A percentile compares a stretch with the other conserved stretches of the same genome.
Evolutionary conservation across 371 early-diverging fungal species (phyloP).

Genomic region (Lichtheimia corymbifera): DNA sequence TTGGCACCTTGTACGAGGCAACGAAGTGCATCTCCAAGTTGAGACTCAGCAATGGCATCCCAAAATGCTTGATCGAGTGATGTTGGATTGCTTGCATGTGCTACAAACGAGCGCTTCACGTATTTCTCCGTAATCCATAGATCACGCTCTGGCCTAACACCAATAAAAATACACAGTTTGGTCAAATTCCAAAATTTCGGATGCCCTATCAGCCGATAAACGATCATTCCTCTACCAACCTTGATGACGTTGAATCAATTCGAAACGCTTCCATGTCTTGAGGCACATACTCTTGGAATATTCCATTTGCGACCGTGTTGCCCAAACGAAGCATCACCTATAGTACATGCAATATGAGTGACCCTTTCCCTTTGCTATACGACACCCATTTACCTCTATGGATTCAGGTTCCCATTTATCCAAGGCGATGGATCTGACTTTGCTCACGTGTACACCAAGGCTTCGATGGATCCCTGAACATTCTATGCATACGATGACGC

Average conservation of each 20-base stretch:
- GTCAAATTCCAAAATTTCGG: too few species aligned
- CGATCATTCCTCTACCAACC: conserved; percentile 17
- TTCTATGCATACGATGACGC: conserved; percentile 92
- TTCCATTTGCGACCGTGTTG: conserved; percentile 72
- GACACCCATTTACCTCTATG: conserved; percentile 50
- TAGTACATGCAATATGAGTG: not conserved
- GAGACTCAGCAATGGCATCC: conserved; percentile 56
- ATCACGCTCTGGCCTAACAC: conserved; percentile 59
- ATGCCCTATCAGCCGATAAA: not conserved
- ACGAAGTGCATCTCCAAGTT: conserved; percentile 59
- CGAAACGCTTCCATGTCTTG: conserved; percentile 38
- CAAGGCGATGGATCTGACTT: conserved; percentile 82
- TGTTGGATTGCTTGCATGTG: conserved; percentile 21
- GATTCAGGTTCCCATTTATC: conserved; percentile 90
- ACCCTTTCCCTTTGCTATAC: not conserved
- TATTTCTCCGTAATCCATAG: conserved; percentile 79
- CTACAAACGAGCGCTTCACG: conserved; percentile 65
- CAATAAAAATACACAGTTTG: too few species aligned
- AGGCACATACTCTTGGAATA: conserved; percentile 66
- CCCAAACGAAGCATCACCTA: conserved; percentile 82
- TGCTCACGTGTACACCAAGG: conserved; percentile 90
- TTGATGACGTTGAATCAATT: conserved; percentile 28
- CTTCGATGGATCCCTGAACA: conserved; percentile 98
- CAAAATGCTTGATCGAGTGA: conserved; percentile 47
- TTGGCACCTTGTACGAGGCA: conserved; percentile 75